phyloP scores from a whole-genome alignment of 805 yeast genomes.

The Kazachstania psychrophila region DNA sequence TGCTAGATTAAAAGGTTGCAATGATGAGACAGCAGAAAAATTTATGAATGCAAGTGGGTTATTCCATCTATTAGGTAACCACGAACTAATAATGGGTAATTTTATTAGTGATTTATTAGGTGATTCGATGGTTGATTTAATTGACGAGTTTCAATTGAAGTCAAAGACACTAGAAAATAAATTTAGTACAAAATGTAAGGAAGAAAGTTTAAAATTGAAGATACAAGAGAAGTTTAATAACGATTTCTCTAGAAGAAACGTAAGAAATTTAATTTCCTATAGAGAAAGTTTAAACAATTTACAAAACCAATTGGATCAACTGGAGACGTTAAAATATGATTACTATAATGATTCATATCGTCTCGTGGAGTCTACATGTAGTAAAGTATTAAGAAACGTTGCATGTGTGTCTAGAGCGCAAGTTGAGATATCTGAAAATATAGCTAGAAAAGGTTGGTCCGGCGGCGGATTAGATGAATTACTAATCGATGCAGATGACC shows the following conservation, averaged over 20 bases:
- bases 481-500: constrained; percentile 56
- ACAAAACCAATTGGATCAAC: constrained; percentile 68
- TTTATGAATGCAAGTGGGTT: constrained; percentile 66
- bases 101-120: constrained; percentile 47
- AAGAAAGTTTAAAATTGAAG: constrained; percentile 44
- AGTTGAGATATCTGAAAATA: constrained; percentile 68
- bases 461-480: constrained; percentile 79
- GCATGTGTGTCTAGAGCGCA: constrained; percentile 69
- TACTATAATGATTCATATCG: constrained; percentile 58
- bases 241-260: constrained; percentile 48
- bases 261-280: constrained; percentile 59
- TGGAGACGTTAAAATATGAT: constrained; percentile 65
- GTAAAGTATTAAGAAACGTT: constrained; percentile 42
- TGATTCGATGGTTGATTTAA: constrained; percentile 40
- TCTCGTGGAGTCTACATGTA: constrained; percentile 54
- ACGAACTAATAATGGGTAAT: constrained; percentile 59
- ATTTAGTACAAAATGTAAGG: constrained; percentile 46
- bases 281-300: constrained; percentile 56
- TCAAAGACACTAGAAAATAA: constrained; percentile 40
- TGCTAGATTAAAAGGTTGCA: constrained; percentile 55
- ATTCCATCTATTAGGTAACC: constrained; percentile 67
- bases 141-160: constrained; percentile 37
- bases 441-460: constrained; percentile 77
- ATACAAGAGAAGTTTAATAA: constrained; percentile 53
- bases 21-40: constrained; percentile 47